Conservation (phyloP, 2,329 filamentous ascomycete species). For the Cryoendolithus antarcticus region DNA sequence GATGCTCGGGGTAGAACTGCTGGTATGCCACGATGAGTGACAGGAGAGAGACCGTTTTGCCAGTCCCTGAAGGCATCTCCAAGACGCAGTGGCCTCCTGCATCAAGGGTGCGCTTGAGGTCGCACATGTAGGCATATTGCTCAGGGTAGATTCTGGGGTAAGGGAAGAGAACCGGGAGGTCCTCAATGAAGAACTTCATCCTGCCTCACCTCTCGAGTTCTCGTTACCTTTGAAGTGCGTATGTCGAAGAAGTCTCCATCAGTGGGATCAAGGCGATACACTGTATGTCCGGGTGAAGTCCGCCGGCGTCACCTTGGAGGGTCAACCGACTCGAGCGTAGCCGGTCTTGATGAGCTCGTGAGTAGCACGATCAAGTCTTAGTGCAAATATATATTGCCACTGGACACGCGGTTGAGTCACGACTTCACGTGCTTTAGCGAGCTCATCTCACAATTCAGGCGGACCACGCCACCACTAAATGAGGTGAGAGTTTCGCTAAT, state of each 20-base stretch:
- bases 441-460: too few relatives aligned
- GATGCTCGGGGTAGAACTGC: constrained; percentile 79
- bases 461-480: too few relatives aligned
- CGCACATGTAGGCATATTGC: constrained; percentile 72
- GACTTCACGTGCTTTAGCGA: too few relatives aligned
- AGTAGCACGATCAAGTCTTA: too few relatives aligned
- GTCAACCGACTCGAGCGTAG: too few relatives aligned
- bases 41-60: constrained; percentile 89
- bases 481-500: too few relatives aligned
- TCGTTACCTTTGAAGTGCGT: too few relatives aligned
- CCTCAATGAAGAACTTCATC: constrained; percentile 74
- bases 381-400: too few relatives aligned
- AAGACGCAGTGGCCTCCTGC: constrained; percentile 88
- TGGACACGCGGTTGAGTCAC: too few relatives aligned
- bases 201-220: constrained; percentile 21
- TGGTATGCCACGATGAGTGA: constrained; percentile 96
- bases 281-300: too few relatives aligned
- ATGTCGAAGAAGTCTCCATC: not conserved
- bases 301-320: too few relatives aligned
- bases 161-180: constrained; percentile 60
- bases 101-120: constrained; percentile 82
- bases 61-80: constrained; percentile 98
- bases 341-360: too few relatives aligned
- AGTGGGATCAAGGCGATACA: not conserved
- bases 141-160: constrained; percentile 64